These are phyloP conservation scores for Westerdykella aurantiaca DNA, from an alignment of 2,329 filamentous ascomycete genomes.

Conservation along the genomic window DNA sequence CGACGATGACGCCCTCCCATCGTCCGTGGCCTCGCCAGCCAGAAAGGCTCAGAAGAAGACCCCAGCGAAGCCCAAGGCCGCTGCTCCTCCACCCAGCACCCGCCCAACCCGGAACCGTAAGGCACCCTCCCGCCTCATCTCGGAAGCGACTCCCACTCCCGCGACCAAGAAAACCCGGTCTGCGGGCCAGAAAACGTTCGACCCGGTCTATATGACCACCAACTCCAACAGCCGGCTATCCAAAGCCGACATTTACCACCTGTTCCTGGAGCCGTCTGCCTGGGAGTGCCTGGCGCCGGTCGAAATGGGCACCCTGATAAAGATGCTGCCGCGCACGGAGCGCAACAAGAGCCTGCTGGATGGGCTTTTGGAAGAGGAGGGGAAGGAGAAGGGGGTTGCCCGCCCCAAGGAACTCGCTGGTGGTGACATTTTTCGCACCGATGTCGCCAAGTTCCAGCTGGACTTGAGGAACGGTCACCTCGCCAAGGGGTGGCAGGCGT, in stretches of 20 bases:
- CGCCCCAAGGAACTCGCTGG: conserved; percentile 21
- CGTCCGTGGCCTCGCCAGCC: conserved; percentile 1
- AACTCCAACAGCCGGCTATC: conserved; percentile 25
- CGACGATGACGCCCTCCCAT: neutral
- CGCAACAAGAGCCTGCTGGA: conserved; percentile 14
- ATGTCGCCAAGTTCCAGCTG: conserved; percentile 50
- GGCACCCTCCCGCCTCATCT: conserved; percentile 20
- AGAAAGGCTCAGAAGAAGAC: neutral
- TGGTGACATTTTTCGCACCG: conserved; percentile 46
- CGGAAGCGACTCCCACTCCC: conserved; percentile 7
- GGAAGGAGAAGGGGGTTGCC: conserved; percentile 8
- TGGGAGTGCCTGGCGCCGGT: conserved; percentile 24
- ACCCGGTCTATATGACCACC: conserved; percentile 28
- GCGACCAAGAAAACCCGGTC: conserved; percentile 8
- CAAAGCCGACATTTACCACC: conserved; percentile 31
- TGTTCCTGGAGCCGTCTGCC: conserved; percentile 25
- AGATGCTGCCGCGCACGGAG: conserved; percentile 16
- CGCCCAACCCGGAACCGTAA: conserved; percentile 25
- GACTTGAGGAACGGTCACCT: conserved; percentile 53
- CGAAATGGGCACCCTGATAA: conserved; percentile 18
- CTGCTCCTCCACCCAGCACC: conserved; percentile 4
- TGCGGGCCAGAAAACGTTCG: conserved; percentile 18
- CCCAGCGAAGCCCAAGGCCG: neutral
- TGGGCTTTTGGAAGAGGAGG: conserved; percentile 7
- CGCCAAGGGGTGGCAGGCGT: conserved; percentile 51